These are phyloP conservation scores for Kwoniella bestiolae DNA, from an alignment of 768 basidiomycete species.

Conservation along the genomic window DNA sequence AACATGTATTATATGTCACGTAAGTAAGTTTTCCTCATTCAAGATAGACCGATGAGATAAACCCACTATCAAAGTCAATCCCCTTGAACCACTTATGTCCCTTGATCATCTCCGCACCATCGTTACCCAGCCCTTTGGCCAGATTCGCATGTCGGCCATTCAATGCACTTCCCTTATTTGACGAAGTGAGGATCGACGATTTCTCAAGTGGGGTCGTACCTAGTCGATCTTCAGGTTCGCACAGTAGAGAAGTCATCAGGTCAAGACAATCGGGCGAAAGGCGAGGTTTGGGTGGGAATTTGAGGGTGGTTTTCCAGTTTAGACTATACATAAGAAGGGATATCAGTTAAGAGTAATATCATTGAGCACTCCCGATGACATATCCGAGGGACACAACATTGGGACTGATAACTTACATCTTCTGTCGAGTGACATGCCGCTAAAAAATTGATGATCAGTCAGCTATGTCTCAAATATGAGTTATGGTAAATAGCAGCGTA, in stretches of 20 bases:
- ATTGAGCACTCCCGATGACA: too few relatives aligned
- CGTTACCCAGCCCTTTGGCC: constrained; percentile 55
- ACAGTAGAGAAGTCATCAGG: constrained; percentile 85
- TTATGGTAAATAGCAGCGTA: too few relatives aligned
- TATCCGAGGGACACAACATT: background rate
- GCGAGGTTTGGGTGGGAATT: constrained; percentile 80
- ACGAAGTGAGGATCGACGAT: constrained; percentile 59
- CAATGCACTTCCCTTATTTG: constrained; percentile 6
- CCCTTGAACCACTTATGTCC: constrained; percentile 88
- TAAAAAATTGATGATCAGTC: constrained; percentile 26
- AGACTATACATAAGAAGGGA: too few relatives aligned
- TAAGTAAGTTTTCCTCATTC: too few relatives aligned
- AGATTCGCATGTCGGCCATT: constrained; percentile 6
- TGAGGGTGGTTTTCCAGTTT: constrained; percentile 87
- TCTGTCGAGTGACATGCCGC: constrained; percentile 93
- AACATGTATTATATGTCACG: too few relatives aligned
- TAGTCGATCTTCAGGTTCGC: constrained; percentile 93
- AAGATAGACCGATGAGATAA: background rate
- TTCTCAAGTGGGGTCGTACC: constrained; percentile 31
- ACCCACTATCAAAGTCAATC: constrained; percentile 75
- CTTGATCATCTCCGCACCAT: constrained; percentile 91
- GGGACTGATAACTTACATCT: constrained; percentile 63
- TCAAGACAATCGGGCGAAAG: constrained; percentile 85
- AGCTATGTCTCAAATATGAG: background rate
- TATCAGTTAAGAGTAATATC: too few relatives aligned